Base-by-base conservation (phyloP, 306 rosid genomes). In the Sicyos baderoa region DNA sequence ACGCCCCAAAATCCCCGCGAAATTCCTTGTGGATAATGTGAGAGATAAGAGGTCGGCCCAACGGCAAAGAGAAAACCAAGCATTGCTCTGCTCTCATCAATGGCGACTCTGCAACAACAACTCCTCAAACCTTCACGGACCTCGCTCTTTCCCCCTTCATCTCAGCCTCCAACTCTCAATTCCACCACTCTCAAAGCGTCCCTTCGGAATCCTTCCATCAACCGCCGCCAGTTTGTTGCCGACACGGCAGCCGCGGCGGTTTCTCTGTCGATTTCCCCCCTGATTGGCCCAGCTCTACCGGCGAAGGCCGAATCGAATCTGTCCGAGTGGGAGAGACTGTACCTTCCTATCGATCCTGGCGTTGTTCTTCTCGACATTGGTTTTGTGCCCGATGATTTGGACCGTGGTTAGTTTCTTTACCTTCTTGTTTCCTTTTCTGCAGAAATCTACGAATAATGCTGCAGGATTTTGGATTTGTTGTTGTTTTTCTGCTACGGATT, bases 341-440 rank as follows among this genome's bases (percentile, higher is more conserved):
- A 75, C 74, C 97, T 93, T 5, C 97, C 97, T 9, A 85, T 88
- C 23, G 97, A 93, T 78, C 98, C 98, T 0, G 97, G 98, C 54
- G 98, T 93, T 11, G 98, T 93, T 49, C 98, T 89, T 70, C 98
- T 93, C 16, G 97, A 93, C 77, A 86, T 93, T 42, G 94, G 96
- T 49, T 93, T 93, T 76, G 98, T 93, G 5, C 97, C 98, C 17
- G 94, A 88, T 14, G 97, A 93, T 23, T 65, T 71, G 6, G 82
- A 72, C 76, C 98, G 84, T 50, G 97, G 98, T 87, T 29, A 68
- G 65, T 72, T 47, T 40, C 56, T 40, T 2, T 50, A 5, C 25
- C 6, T 50, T 5, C 3, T 22, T 48, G 23, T 25, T 22, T 7
- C 18, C 12, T 22, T 55, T 54, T 19, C 16, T 56, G 48, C 0